A percentile compares a stretch with the other conserved stretches of the same genome.
These are phyloP conservation scores for Fusarium chlamydosporum DNA, from an alignment of 2,329 filamentous ascomycete species.

Conservation along the genomic window DNA sequence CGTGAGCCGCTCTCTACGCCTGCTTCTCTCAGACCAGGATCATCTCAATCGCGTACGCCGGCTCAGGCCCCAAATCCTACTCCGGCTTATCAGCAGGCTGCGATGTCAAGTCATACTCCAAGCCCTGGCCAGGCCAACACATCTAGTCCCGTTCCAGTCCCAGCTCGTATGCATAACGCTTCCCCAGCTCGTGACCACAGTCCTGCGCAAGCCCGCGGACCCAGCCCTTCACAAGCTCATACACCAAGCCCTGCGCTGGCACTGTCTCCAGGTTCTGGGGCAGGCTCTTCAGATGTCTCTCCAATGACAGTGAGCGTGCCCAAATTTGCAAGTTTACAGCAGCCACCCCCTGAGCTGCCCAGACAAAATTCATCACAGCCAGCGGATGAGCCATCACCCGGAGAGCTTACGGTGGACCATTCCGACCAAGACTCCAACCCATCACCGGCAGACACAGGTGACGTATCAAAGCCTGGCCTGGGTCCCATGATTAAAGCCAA, in stretches of 20 bases:
- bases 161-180: conserved; percentile 16
- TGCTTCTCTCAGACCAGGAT: conserved; percentile 38
- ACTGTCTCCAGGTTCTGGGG: conserved; percentile 27
- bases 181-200: conserved; percentile 9
- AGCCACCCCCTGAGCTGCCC: conserved; percentile 44
- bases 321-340: conserved; percentile 29
- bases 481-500: conserved; percentile 93
- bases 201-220: conserved; percentile 12
- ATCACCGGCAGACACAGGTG: conserved; percentile 23
- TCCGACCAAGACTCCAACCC: conserved; percentile 17
- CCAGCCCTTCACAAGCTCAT: conserved; percentile 16
- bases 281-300: conserved; percentile 45
- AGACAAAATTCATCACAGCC: conserved; percentile 19
- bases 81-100: conserved; percentile 5
- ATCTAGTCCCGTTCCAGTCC: conserved; percentile 10
- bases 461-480: conserved; percentile 57
- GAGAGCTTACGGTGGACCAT: conserved; percentile 44
- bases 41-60: conserved; percentile 2
- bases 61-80: not conserved
- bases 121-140: conserved; percentile 4
- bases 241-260: conserved; percentile 15
- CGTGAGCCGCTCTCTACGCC: conserved; percentile 38
- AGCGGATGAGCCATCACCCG: conserved; percentile 24
- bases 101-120: conserved; percentile 4
- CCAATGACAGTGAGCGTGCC: conserved; percentile 48